phyloP scores from a whole-genome alignment of 768 basidiomycete species.

The Rhizopogon vesiculosus region DNA sequence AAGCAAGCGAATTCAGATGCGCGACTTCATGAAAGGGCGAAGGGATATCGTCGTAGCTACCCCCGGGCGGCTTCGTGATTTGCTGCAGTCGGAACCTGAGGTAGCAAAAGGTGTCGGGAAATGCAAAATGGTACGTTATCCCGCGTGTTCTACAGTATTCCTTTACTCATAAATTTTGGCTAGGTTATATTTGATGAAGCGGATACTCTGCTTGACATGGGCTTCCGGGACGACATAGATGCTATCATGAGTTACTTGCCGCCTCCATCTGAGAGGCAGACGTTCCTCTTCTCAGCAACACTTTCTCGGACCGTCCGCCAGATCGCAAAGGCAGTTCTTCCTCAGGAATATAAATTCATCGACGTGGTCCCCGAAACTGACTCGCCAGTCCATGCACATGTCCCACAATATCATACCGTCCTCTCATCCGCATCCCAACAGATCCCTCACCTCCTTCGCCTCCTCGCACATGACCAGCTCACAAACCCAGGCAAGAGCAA shows the following conservation, averaged over 20 bases:
- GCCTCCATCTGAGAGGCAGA: constrained; percentile 65
- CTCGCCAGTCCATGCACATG: constrained; percentile 58
- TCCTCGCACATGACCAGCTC: constrained; percentile 88
- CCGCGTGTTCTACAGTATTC: background rate
- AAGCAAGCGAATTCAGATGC: constrained; percentile 60
- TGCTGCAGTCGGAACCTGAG: constrained; percentile 54
- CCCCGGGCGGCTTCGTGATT: constrained; percentile 80
- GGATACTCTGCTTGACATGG: constrained; percentile 88
- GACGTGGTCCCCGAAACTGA: constrained; percentile 62
- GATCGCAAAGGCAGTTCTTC: constrained; percentile 57
- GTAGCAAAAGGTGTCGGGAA: constrained; percentile 48
- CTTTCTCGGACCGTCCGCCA: constrained; percentile 68
- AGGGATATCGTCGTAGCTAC: constrained; percentile 87
- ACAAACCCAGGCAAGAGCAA: constrained; percentile 62
- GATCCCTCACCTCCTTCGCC: constrained; percentile 70
- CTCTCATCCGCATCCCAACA: constrained; percentile 63
- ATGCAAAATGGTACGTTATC: constrained; percentile 52
- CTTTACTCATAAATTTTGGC: constrained; percentile 2
- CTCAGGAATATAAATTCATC: constrained; percentile 62
- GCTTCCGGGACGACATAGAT: constrained; percentile 84
- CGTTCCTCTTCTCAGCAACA: constrained; percentile 89
- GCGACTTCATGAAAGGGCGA: constrained; percentile 56
- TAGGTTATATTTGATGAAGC: constrained; percentile 92
- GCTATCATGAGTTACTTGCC: constrained; percentile 65
- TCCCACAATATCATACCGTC: constrained; percentile 80